A percentile compares a stretch with the other conserved stretches of the same genome.
phyloP scores from a whole-genome alignment of 2,329 filamentous ascomycete species.

The Lachnellula subtilissima region DNA sequence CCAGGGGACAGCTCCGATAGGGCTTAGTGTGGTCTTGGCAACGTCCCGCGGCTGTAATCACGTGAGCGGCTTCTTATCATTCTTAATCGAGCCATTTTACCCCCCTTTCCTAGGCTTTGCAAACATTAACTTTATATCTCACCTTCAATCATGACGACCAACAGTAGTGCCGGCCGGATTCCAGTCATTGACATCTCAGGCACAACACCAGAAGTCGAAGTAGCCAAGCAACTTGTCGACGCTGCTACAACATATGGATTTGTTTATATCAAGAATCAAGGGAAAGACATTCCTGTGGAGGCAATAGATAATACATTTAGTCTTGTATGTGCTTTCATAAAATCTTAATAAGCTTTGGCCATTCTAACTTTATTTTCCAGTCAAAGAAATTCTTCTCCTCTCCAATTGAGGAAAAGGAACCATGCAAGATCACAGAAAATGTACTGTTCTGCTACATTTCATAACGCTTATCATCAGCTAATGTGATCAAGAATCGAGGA shows the following conservation, averaged over 20 bases:
- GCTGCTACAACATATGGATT: conserved; percentile 84
- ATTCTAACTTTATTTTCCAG: conserved; percentile 36
- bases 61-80: background rate
- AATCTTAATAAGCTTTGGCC: background rate
- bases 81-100: background rate
- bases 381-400: conserved; percentile 69
- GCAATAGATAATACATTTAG: conserved; percentile 69
- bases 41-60: background rate
- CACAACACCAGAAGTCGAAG: conserved; percentile 46
- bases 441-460: conserved; percentile 26
- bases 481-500: conserved; percentile 64
- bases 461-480: conserved; percentile 29
- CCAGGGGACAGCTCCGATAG: background rate
- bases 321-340: conserved; percentile 47
- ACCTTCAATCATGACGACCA: conserved; percentile 3
- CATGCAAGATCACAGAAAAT: conserved; percentile 66
- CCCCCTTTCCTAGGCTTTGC: no score
- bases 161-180: conserved; percentile 40
- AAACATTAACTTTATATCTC: background rate
- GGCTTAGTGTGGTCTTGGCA: background rate
- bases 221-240: conserved; percentile 67
- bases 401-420: conserved; percentile 65
- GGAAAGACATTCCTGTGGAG: conserved; percentile 59
- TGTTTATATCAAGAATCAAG: conserved; percentile 77
- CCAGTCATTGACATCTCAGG: conserved; percentile 79